These are phyloP conservation scores for maize (Zea mays) DNA, from an alignment of 176 grass and related monocot genomes.

Conservation along the genomic window DNA sequence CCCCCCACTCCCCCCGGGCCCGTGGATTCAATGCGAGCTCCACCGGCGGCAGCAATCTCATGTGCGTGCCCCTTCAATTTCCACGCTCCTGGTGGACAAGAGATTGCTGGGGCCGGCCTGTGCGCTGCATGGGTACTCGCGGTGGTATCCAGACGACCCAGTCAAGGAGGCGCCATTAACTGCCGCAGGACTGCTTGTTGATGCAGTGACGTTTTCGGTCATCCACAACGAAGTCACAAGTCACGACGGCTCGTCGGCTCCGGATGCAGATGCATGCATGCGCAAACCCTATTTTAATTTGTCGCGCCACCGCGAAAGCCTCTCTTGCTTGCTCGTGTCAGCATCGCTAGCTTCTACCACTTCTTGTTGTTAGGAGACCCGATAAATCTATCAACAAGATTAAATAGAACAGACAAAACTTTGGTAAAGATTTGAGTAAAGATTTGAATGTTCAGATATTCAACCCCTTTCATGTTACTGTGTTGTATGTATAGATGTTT, in stretches of 20 bases:
- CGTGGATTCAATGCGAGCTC: conserved; percentile 1
- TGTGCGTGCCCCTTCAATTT: conserved; percentile 3
- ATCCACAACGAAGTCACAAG: background rate
- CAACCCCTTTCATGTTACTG: no score
- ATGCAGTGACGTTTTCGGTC: background rate
- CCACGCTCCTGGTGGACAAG: background rate
- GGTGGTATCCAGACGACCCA: background rate
- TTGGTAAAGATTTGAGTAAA: no score
- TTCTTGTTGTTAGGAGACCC: no score
- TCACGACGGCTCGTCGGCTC: background rate
- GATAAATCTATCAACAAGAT: no score
- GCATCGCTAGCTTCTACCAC: no score
- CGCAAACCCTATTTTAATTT: background rate
- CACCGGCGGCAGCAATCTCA: conserved; percentile 10
- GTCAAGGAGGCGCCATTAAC: background rate
- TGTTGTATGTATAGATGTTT: no score
- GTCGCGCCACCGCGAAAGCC: background rate
- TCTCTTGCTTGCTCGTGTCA: background rate
- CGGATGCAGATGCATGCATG: background rate
- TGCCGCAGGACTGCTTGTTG: background rate
- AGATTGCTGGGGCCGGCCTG: background rate
- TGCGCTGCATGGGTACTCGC: no score
- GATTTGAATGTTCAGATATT: no score
- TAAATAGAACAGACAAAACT: no score
- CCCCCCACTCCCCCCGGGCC: background rate